Base-by-base conservation (phyloP, 805 yeast species). In the Cyberlindnera mississippiensis region DNA sequence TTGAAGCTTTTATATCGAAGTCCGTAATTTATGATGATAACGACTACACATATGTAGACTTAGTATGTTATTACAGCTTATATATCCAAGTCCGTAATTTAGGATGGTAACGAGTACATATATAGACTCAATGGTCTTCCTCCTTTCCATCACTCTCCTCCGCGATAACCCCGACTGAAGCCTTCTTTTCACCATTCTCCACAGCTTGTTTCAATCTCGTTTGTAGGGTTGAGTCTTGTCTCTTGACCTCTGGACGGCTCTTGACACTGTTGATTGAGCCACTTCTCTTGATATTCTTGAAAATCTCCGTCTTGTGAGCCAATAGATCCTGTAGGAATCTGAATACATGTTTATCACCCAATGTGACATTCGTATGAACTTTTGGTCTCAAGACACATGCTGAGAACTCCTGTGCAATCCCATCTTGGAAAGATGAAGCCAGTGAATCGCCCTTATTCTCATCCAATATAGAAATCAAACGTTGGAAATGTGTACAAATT, bases 401-500 rank as follows among this genome's bases (percentile, higher is more conserved):
- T 1, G 86, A 80, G 52, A 85, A 76, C 51, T 82, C 89, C 46
- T 76, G 78, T 5, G 87, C 73, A 19, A 87, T 71, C n/a, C 67
- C 65, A 20, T 52, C 52, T 13, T 57, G 61, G 53, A 76, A 72
- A 22, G 67, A 67, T 0, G 61, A 57, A 0, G 68, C 62, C 12
- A 62, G 42, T 10, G 66, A 40, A 47, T 57, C 51, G 55, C 62
- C 57, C 57, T 74, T 49, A 58, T 69, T 57, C 72, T 76, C 62
- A 58, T 70, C 55, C 57, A 80, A 61, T 26, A 77, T 74, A 18
- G 73, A 62, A 22, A 82, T 73, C 42, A 87, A 63, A 35, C 95
- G 69, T 39, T 73, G 72, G 58, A 87, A 75, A 61, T 87, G 96
- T 2, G 88, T 79, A 29, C 82, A 73, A n/a, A 87, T 62, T 2